A percentile compares a stretch with the other conserved stretches of the same genome.
Conservation (phyloP, 129 eudicot genomes). For the Helichrysum umbraculigerum region DNA sequence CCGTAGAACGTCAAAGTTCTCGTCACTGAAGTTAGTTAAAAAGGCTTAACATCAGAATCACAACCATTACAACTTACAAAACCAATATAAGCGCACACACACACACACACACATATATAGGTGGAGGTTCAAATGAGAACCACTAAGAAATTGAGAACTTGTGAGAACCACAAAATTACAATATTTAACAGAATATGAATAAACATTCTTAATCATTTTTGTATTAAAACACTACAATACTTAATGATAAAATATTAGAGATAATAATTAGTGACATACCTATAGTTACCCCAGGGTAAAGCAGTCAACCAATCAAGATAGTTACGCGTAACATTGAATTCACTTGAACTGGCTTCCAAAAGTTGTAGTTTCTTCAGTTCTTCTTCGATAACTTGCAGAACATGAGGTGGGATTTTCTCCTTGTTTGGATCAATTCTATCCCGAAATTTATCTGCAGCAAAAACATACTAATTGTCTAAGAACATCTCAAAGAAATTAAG, state of each 20-base stretch:
- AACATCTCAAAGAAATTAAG: neutral
- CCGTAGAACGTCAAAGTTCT: slow-evolving; percentile 80
- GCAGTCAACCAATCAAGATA: slow-evolving; percentile 99
- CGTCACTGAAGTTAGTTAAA: slow-evolving; percentile 64
- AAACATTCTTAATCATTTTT: neutral
- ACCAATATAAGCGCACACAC: slow-evolving; percentile 9
- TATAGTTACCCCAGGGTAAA: slow-evolving; percentile 95
- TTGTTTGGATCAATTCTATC: slow-evolving; percentile 95
- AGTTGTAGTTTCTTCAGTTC: slow-evolving; percentile 87
- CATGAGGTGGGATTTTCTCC: slow-evolving; percentile 90
- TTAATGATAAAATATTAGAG: neutral
- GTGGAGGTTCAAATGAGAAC: no score
- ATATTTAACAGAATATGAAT: neutral
- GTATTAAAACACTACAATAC: neutral
- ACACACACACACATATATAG: no score
- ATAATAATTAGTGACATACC: slow-evolving; percentile 40
- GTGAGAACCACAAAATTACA: no score
- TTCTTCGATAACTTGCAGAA: slow-evolving; percentile 96
- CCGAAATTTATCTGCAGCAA: slow-evolving; percentile 75
- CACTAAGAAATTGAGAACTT: no score
- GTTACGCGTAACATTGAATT: slow-evolving; percentile 93
- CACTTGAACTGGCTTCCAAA: slow-evolving; percentile 98
- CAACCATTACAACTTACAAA: slow-evolving; percentile 18
- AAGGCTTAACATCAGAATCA: slow-evolving; percentile 20
- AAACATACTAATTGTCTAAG: slow-evolving; percentile 1